Percentiles rank a stretch among this genome's conserved stretches.
Conservation (phyloP, 179 eudicot genomes). For the Gypsophila paniculata region DNA sequence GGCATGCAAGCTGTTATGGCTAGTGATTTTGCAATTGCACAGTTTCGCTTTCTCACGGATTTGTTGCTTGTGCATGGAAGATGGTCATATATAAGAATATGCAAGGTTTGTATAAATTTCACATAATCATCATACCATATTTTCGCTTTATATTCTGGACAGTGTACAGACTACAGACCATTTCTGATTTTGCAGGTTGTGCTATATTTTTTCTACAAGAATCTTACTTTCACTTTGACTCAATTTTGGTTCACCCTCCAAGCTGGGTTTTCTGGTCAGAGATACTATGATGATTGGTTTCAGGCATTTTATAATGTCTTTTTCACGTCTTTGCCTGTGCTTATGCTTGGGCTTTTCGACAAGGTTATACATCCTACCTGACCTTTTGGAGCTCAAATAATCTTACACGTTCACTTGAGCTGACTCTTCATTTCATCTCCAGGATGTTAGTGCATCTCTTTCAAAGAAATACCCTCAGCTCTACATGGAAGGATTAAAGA, state of each 20-base stretch:
- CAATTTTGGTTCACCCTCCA: constrained; percentile 96
- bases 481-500: constrained; percentile 81
- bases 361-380: constrained; percentile 49
- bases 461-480: constrained; percentile 86
- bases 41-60: constrained; percentile 89
- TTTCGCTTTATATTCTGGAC: not conserved
- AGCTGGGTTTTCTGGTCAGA: constrained; percentile 93
- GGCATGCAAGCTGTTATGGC: constrained; percentile 99
- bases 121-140: not conserved
- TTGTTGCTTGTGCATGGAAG: constrained; percentile 97
- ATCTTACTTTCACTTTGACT: constrained; percentile 80
- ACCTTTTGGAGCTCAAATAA: not conserved
- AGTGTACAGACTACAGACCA: not conserved
- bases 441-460: constrained; percentile 95
- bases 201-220: constrained; percentile 89
- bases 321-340: constrained; percentile 91
- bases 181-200: constrained; percentile 70
- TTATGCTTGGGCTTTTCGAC: constrained; percentile 85
- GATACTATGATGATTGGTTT: constrained; percentile 98
- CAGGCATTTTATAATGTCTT: constrained; percentile 91
- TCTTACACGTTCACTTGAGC: constrained; percentile 8
- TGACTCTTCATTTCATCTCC: constrained; percentile 18
- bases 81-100: constrained; percentile 89
- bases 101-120: constrained; percentile 58
- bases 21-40: constrained; percentile 98